Evolutionary conservation across 495 filamentous ascomycete genomes (phyloP).

Genomic region (Trichoderma asperelloides): DNA sequence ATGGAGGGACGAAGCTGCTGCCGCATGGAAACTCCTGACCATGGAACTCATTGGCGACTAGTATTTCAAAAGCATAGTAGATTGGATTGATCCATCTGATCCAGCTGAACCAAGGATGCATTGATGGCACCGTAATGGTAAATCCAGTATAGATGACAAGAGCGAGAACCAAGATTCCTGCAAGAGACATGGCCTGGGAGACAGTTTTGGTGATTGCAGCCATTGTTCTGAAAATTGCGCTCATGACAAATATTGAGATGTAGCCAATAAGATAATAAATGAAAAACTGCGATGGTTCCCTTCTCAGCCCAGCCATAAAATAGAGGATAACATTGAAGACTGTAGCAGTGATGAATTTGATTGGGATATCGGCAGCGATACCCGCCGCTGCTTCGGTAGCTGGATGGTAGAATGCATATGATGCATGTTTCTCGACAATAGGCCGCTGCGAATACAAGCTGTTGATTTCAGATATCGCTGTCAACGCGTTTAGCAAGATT

Average conservation of each 20-base stretch:
- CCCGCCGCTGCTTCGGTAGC: conserved; percentile 50
- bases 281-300: conserved; percentile 50
- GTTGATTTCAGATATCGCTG: conserved; percentile 53
- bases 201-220: conserved; percentile 59
- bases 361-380: conserved; percentile 50
- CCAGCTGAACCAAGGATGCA: conserved; percentile 80
- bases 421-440: conserved; percentile 57
- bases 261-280: conserved; percentile 51
- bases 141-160: conserved; percentile 78
- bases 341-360: conserved; percentile 40
- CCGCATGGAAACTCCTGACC: conserved; percentile 33
- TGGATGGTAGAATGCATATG: conserved; percentile 59
- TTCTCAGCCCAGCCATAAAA: conserved; percentile 47
- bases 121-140: conserved; percentile 59
- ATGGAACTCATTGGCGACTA: conserved; percentile 67
- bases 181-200: conserved; percentile 62
- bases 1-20: conserved; percentile 33
- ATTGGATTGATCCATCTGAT: conserved; percentile 74
- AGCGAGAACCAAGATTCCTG: conserved; percentile 59
- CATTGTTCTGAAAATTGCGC: conserved; percentile 55
- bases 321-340: conserved; percentile 51
- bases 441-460: conserved; percentile 50
- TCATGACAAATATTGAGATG: conserved; percentile 48
- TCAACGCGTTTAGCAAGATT: conserved; percentile 45
- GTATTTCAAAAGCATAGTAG: conserved; percentile 63